A percentile compares a stretch with the other conserved stretches of the same genome.
Conservation (phyloP, 2,329 filamentous ascomycete species). For the Neofusicoccum ribis region DNA sequence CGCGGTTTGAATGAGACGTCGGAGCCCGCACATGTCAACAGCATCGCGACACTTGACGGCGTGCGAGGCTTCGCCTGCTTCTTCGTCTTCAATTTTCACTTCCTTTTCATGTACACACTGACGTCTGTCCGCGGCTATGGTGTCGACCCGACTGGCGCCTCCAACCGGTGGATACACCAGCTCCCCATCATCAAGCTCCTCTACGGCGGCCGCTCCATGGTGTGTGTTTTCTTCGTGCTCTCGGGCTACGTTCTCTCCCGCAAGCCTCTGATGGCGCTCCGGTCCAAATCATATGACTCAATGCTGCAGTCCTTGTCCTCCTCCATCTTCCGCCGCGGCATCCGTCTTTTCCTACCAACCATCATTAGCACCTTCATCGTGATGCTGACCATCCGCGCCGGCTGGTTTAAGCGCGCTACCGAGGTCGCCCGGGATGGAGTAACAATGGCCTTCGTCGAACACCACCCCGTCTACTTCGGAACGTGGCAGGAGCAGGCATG, state of each 20-base stretch:
- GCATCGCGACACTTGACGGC: conserved; percentile 53
- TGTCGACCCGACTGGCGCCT: conserved; percentile 48
- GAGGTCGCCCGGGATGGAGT: conserved; percentile 27
- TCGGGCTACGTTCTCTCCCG: conserved; percentile 55
- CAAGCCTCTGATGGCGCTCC: conserved; percentile 47
- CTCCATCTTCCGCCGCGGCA: conserved; percentile 53
- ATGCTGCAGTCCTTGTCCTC: conserved; percentile 49
- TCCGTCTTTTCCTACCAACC: conserved; percentile 54
- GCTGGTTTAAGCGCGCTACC: conserved; percentile 27
- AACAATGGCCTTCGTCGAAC: conserved; percentile 24
- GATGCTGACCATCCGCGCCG: conserved; percentile 22
- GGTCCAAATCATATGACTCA: conserved; percentile 40
- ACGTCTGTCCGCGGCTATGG: conserved; percentile 47
- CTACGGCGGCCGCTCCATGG: conserved; percentile 60
- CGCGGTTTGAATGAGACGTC: not conserved
- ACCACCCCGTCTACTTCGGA: not conserved
- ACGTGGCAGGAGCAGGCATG: conserved; percentile 32
- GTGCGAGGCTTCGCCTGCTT: conserved; percentile 67
- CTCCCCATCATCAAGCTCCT: conserved; percentile 61
- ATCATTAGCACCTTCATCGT: conserved; percentile 55
- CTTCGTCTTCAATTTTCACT: conserved; percentile 60
- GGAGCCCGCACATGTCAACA: not conserved
- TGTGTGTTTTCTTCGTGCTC: conserved; percentile 55
- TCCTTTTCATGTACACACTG: conserved; percentile 61
- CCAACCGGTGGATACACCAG: conserved; percentile 46